Base-by-base conservation (phyloP, 2,329 filamentous ascomycete species). In the Aureobasidium sp. region DNA sequence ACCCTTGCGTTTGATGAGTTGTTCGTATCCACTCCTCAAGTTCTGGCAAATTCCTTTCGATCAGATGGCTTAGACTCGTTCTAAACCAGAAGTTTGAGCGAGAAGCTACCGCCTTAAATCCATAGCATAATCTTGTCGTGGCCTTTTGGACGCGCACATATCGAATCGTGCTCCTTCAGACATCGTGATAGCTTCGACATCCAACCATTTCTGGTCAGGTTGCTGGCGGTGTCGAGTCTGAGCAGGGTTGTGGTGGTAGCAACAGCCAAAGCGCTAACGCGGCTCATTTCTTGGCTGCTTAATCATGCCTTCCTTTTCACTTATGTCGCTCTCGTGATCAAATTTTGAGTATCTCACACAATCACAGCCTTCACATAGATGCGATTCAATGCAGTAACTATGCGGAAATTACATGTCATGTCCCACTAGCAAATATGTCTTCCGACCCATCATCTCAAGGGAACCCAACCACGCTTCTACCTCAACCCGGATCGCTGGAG, bases 401-500 rank as follows among this genome's bases (percentile, higher is more conserved):
- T 32, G 37, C 20, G 23, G 20, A 6, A 32, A 42, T 13, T 12
- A 20, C 51, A n/a, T 55, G 29, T 26, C 7, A 55, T 55, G 51
- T 42, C 26, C 23, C 29, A 55, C 26, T 42, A 55, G 51, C 51
- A 42, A 32, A 3, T n/a, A 58, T 58, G 55, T 39, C 42, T 37
- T 58, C 39, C 32, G 55, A 58, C 2, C 32, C 55, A 27, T 26
- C n/a, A 10, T 46, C 17, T n/a, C 42, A 36, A 37, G 34, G 42
- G 36, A 48, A 23, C 20, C 9, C 42, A n/a, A 39, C 15, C 32
- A 48, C 12, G 15, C 57, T 26, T 8, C 42, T 47, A 17, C 55
- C 55, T 42, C 57, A 60, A 15, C 57, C 57, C 26, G 57, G 57
- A 51, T 60, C 57, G 34, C 50, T 66, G n/a, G 65, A 66, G 29